A percentile compares a stretch with the other conserved stretches of the same genome.
Conservation (phyloP, 305 asterid species). For the Fraxinus velutina region DNA sequence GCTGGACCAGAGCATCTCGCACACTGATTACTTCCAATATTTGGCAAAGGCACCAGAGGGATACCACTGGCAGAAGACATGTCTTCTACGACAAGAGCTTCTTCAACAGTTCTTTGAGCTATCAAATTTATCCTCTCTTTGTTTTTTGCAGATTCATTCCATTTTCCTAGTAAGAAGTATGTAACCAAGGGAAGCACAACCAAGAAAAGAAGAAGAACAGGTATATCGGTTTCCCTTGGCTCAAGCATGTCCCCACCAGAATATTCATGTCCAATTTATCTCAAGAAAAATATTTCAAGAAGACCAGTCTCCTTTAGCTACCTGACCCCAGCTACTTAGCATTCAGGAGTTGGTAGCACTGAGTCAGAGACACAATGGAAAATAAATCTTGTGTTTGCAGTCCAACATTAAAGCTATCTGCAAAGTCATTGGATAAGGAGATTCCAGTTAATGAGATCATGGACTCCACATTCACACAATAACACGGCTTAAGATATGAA, state of each 20-base stretch:
- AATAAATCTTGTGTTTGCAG: not conserved
- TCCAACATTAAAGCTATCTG: not conserved
- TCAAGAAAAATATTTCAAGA: constrained; percentile 26
- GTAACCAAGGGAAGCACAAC: constrained; percentile 74
- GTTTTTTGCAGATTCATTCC: constrained; percentile 58
- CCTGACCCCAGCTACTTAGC: constrained; percentile 14
- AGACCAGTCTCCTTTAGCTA: constrained; percentile 32
- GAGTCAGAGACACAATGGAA: not conserved
- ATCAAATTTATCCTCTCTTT: constrained; percentile 51
- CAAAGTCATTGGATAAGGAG: not conserved
- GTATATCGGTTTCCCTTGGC: constrained; percentile 72
- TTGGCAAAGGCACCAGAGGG: constrained; percentile 47
- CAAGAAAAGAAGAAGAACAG: constrained; percentile 56
- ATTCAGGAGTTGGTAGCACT: not conserved
- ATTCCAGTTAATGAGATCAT: not conserved
- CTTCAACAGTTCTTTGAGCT: constrained; percentile 54
- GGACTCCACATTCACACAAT: not conserved
- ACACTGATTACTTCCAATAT: constrained; percentile 50
- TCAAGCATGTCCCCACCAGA: constrained; percentile 76
- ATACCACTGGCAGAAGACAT: constrained; percentile 44
- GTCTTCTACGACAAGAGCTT: constrained; percentile 38
- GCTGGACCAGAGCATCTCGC: constrained; percentile 67
- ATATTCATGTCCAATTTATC: constrained; percentile 58
- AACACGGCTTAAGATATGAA: not conserved
- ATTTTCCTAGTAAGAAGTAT: constrained; percentile 71